Base-by-base conservation (phyloP, 2,329 filamentous ascomycete species). In the Mariannaea sp. region DNA sequence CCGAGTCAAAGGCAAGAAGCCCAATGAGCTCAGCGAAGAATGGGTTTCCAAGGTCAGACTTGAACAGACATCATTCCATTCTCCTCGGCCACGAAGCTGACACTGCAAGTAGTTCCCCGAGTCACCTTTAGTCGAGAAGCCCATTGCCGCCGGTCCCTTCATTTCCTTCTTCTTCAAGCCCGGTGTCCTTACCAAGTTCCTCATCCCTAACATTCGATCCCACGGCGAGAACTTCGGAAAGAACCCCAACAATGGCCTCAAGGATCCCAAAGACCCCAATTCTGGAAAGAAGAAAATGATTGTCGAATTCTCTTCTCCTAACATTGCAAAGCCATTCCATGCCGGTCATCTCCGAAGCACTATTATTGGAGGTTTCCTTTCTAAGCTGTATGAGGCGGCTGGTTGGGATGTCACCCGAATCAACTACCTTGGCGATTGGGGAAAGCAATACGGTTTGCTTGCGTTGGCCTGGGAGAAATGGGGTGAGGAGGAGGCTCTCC, bases 261-360 rank as follows among this genome's bases (percentile, higher is more conserved):
- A 78, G 59, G 84, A 91, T 66, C 79, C 81, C 30, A 74, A 77
- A 17, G 80, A 90, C 66, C 79, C 83, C 7, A 79, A 76, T 45
- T 77, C 80, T 54, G 84, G 81, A 57, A 77, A 77, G 64, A 90
- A 90, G 78, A 82, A 80, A 56, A 81, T 85, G 67, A 82, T 94
- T 45, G 82, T 94, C 64, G 90, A 94, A 67, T 94, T 93, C 72
- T 91, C 87, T 7, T 92, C 88, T 7, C 90, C 90, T 44, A 94
- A 94, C 70, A 92, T 94, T 55, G 90, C 90, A 39, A 93, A 93
- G 74, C 89, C 88, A 19, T 92, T 92, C 76, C 88, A 91, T 68
- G 88, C 88, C 32, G 87, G 88, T 10, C 88, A 92, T 71, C 76
- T 92, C 64, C 81, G 89, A 66, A 88, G 85, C 63, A 92, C 88